phyloP scores from a whole-genome alignment of 83 land plant species.

The Isoetes engelmannii region DNA sequence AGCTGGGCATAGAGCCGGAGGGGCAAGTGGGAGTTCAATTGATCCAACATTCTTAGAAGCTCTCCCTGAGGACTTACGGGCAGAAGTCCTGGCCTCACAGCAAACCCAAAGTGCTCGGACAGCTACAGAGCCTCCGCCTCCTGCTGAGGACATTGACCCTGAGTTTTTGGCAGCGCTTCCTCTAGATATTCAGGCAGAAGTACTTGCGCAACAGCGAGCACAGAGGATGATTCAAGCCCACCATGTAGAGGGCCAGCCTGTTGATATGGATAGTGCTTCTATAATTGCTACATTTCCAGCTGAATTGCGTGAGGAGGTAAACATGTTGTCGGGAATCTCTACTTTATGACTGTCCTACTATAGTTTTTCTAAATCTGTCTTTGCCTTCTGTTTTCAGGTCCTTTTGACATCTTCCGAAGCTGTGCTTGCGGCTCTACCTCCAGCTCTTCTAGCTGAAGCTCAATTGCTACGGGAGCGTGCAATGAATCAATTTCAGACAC shows the following conservation, averaged over 20 bases:
- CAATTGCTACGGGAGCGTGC: constrained; percentile 90
- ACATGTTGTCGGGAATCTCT: neutral
- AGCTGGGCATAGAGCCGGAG: constrained; percentile 19
- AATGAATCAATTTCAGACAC: constrained; percentile 62
- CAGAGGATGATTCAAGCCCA: constrained; percentile 78
- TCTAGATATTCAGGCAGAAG: constrained; percentile 94
- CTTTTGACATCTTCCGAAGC: constrained; percentile 93
- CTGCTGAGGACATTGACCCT: constrained; percentile 88
- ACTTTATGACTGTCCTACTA: neutral
- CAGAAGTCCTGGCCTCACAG: constrained; percentile 88
- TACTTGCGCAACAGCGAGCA: constrained; percentile 87
- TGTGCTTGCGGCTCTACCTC: constrained; percentile 79
- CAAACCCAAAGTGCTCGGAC: constrained; percentile 61
- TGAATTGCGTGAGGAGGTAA: constrained; percentile 92
- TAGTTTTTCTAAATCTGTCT: neutral
- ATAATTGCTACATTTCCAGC: constrained; percentile 97
- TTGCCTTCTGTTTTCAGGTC: constrained; percentile 49
- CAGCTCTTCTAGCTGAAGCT: constrained; percentile 97
- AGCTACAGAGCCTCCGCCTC: constrained; percentile 48
- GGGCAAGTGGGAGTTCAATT: constrained; percentile 50
- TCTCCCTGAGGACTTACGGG: constrained; percentile 94
- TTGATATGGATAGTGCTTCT: constrained; percentile 99
- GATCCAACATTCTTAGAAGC: constrained; percentile 98
- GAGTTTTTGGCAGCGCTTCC: constrained; percentile 99
- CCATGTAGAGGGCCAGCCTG: constrained; percentile 93